Conservation (phyloP, 2,329 filamentous ascomycete species). For the Colletotrichum tabaci region DNA sequence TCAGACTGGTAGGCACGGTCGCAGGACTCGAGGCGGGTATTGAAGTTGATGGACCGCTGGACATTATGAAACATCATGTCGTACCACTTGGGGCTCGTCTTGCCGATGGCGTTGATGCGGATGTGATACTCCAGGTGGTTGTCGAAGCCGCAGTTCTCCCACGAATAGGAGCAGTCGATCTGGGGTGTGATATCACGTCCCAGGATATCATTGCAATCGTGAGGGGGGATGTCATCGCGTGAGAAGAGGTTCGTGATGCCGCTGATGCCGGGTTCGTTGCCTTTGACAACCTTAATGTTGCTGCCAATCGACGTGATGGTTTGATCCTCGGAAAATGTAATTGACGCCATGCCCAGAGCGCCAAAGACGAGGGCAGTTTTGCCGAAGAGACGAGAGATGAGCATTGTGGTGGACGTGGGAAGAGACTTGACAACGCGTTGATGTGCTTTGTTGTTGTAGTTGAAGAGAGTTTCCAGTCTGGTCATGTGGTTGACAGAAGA, state of each 20-base stretch:
- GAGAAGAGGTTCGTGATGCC: neutral
- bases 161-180: conserved; percentile 34
- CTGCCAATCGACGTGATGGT: neutral
- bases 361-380: neutral
- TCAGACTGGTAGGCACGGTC: conserved; percentile 10
- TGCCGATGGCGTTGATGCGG: conserved; percentile 25
- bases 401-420: neutral
- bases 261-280: neutral
- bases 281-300: neutral
- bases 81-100: conserved; percentile 27
- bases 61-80: conserved; percentile 18
- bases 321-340: too few species aligned
- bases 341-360: neutral
- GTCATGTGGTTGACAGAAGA: too few species aligned
- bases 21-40: conserved; percentile 5
- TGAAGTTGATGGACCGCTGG: neutral
- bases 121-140: conserved; percentile 33
- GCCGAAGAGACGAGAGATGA: neutral
- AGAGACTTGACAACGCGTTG: neutral
- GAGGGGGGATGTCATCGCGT: neutral
- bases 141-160: conserved; percentile 30
- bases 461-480: too few species aligned
- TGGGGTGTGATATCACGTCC: conserved; percentile 19
- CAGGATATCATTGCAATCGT: conserved; percentile 24
- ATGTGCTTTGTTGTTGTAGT: neutral